A percentile compares a stretch with the other conserved stretches of the same genome.
Evolutionary conservation across 768 basidiomycete genomes (phyloP).

Genomic region (Tricholomella constricta): DNA sequence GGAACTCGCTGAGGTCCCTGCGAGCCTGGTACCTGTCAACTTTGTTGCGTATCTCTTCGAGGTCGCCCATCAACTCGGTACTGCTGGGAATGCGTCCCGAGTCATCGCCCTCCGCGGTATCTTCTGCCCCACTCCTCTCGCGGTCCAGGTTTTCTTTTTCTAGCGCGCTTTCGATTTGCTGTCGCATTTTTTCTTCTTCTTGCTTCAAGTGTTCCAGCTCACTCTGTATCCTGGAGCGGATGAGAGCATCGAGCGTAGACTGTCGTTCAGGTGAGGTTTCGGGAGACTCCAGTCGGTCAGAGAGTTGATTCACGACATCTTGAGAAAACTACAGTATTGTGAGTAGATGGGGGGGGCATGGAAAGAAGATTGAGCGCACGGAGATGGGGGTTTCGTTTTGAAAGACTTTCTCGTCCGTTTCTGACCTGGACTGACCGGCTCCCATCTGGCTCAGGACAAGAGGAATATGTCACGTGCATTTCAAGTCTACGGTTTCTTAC

Average conservation of each 20-base stretch:
- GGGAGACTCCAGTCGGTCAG: constrained; percentile 60
- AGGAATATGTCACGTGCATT: background rate
- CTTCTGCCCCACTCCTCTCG: constrained; percentile 58
- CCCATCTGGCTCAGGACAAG: constrained; percentile 49
- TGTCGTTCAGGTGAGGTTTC: constrained; percentile 70
- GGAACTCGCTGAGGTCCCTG: constrained; percentile 53
- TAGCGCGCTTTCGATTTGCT: constrained; percentile 75
- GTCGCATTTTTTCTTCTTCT: constrained; percentile 69
- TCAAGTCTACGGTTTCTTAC: too few relatives aligned
- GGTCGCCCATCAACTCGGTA: constrained; percentile 65
- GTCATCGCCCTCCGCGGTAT: constrained; percentile 35
- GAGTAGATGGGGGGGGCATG: background rate
- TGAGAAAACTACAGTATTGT: constrained; percentile 68
- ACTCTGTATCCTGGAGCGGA: constrained; percentile 69
- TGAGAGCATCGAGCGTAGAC: constrained; percentile 68
- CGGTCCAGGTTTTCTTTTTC: constrained; percentile 88
- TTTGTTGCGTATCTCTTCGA: constrained; percentile 72
- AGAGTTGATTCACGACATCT: constrained; percentile 78
- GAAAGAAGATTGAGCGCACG: constrained; percentile 31
- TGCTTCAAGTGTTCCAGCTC: constrained; percentile 67
- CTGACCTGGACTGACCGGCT: constrained; percentile 64
- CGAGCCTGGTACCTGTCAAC: constrained; percentile 70
- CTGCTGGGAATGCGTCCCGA: constrained; percentile 57
- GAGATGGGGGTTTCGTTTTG: constrained; percentile 55
- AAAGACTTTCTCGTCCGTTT: constrained; percentile 59